These are phyloP conservation scores for Hanseniaspora lachancei DNA, from an alignment of 805 yeast species.

Conservation along the genomic window DNA sequence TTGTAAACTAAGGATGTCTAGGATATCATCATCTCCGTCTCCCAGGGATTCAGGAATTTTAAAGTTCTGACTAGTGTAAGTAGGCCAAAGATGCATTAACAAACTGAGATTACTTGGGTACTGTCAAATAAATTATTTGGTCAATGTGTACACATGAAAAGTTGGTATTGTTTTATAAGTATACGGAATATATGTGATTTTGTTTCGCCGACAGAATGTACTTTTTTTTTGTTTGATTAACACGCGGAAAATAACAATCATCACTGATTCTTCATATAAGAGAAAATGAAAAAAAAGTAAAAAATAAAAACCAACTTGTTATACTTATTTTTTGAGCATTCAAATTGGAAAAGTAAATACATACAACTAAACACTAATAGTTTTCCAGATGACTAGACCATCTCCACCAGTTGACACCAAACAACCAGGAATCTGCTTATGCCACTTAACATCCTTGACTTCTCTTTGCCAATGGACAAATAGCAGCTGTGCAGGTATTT, in stretches of 20 bases:
- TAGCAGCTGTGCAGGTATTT: conserved; percentile 86
- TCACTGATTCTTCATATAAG: no score
- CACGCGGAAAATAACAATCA: not conserved
- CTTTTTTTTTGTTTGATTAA: no score
- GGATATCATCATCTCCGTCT: conserved; percentile 15
- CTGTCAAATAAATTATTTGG: not conserved
- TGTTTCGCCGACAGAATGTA: no score
- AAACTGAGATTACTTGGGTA: not conserved
- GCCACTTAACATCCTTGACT: conserved; percentile 98
- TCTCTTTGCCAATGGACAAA: conserved; percentile 98
- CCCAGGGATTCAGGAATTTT: conserved; percentile 14
- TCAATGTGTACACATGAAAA: not conserved
- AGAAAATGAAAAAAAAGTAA: not conserved
- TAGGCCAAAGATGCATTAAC: conserved; percentile 23
- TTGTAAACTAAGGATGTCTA: conserved; percentile 20
- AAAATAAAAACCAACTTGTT: not conserved
- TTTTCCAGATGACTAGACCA: conserved; percentile 90
- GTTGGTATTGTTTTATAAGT: no score
- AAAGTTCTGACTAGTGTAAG: conserved; percentile 22
- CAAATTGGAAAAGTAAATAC: not conserved
- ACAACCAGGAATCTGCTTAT: conserved; percentile 90
- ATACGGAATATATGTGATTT: no score
- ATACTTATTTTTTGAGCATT: no score
- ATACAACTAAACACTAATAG: conserved; percentile 64
- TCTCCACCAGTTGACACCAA: conserved; percentile 90